Evolutionary conservation across 225 moss, liverwort and hornwort genomes (phyloP).

Genomic region (Straminergon stramineum): DNA sequence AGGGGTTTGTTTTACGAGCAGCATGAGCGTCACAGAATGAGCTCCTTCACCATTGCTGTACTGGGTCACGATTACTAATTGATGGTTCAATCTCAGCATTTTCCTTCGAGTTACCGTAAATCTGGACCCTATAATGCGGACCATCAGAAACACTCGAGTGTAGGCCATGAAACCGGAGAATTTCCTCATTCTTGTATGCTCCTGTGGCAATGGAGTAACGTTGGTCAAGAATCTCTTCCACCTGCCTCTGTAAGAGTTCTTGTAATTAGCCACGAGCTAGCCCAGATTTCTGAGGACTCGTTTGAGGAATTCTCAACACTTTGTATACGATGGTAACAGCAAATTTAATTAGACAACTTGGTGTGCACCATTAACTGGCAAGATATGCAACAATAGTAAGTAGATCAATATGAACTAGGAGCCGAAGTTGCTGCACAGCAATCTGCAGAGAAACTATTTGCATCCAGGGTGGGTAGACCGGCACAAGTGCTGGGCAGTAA

Average conservation of each 20-base stretch:
- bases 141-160: background rate
- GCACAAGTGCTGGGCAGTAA: background rate
- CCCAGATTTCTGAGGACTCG: background rate
- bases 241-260: background rate
- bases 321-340: background rate
- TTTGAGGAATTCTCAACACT: background rate
- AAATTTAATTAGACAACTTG: background rate
- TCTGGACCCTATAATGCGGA: background rate
- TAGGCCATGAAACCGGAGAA: background rate
- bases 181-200: background rate
- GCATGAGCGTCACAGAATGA: background rate
- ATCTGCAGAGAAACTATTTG: background rate
- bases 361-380: background rate
- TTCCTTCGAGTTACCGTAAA: background rate
- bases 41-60: too few species aligned
- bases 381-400: background rate
- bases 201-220: background rate
- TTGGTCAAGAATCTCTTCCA: background rate
- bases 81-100: background rate
- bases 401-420: background rate
- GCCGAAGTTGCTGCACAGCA: background rate
- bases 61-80: too few species aligned
- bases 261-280: background rate
- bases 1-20: background rate
- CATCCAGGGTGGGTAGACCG: background rate